Evolutionary conservation across 2,329 filamentous ascomycete genomes (phyloP).

Genomic region (Sarocladium brachiariae): DNA sequence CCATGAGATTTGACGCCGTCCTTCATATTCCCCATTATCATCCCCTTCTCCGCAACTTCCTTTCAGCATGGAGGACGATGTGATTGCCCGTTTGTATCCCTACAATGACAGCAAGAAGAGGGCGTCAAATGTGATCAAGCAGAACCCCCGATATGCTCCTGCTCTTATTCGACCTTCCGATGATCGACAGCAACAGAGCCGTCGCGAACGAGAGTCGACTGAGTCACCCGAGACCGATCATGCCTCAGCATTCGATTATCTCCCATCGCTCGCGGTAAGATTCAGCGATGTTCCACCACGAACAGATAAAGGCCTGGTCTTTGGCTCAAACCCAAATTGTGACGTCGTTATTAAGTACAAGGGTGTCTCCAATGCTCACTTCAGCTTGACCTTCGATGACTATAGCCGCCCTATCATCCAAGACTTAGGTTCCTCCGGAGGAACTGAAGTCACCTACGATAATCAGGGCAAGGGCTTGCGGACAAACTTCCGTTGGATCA

Average conservation of each 20-base stretch:
- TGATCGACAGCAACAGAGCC: too few species aligned
- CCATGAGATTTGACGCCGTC: too few species aligned
- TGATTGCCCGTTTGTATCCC: too few species aligned
- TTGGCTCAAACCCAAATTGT: conserved; percentile 13
- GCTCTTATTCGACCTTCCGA: too few species aligned
- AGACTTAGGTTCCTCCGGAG: conserved; percentile 16
- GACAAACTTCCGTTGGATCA: conserved; percentile 18
- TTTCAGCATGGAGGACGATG: too few species aligned
- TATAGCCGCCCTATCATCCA: conserved; percentile 14
- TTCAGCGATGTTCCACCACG: conserved; percentile 15
- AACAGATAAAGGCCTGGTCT: conserved; percentile 14
- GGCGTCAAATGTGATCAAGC: not conserved
- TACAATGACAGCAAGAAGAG: too few species aligned
- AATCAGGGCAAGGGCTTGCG: conserved; percentile 14
- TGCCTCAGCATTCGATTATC: not conserved
- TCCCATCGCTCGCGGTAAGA: conserved; percentile 12
- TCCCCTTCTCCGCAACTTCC: too few species aligned
- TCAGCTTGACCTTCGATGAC: conserved; percentile 18
- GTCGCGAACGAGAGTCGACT: conserved; percentile 7
- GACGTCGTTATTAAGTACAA: conserved; percentile 13
- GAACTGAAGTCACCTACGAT: conserved; percentile 20
- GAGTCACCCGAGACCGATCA: conserved; percentile 9
- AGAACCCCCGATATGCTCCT: too few species aligned
- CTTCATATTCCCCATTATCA: too few species aligned
- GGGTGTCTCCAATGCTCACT: conserved; percentile 13